These are phyloP conservation scores for Fusarium domesticum DNA, from an alignment of 2,329 filamentous ascomycete genomes.

Conservation along the genomic window DNA sequence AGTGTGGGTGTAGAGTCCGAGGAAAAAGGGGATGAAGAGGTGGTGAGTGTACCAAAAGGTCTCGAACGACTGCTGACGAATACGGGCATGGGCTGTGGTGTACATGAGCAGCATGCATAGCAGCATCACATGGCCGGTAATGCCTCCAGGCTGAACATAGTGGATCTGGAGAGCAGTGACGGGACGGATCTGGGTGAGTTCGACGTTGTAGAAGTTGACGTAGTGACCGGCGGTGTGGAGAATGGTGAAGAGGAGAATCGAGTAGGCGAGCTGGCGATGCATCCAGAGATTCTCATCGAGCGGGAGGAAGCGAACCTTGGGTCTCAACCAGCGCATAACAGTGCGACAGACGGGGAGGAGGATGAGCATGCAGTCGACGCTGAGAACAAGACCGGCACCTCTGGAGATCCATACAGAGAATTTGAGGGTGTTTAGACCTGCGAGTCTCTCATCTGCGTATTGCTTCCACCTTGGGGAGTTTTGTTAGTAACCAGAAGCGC, in stretches of 20 bases:
- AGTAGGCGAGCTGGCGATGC: slow-evolving; percentile 90
- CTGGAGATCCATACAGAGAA: slow-evolving; percentile 96
- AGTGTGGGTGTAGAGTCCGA: slow-evolving; percentile 93
- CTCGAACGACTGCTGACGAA: slow-evolving; percentile 95
- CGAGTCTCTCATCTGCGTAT: slow-evolving; percentile 62
- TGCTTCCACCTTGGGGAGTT: slow-evolving; percentile 73
- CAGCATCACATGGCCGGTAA: slow-evolving; percentile 96
- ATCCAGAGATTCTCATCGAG: slow-evolving; percentile 98
- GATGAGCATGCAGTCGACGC: slow-evolving; percentile 82
- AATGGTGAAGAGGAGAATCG: slow-evolving; percentile 77
- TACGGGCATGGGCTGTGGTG: slow-evolving; percentile 88
- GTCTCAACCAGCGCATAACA: slow-evolving; percentile 76
- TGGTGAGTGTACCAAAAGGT: slow-evolving; percentile 99
- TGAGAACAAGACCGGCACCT: slow-evolving; percentile 83
- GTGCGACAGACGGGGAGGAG: slow-evolving; percentile 93
- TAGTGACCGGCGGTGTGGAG: slow-evolving; percentile 81
- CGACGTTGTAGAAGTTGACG: slow-evolving; percentile 98
- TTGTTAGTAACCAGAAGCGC: slow-evolving; percentile 2
- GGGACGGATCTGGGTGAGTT: slow-evolving; percentile 76
- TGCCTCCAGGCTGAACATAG: slow-evolving; percentile 82
- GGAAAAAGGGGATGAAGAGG: slow-evolving; percentile 92
- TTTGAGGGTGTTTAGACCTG: slow-evolving; percentile 72
- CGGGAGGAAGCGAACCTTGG: slow-evolving; percentile 82
- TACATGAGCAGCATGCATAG: slow-evolving; percentile 99
- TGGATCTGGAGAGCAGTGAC: slow-evolving; percentile 85